phyloP scores from a whole-genome alignment of 2,329 filamentous ascomycete species.

The Verticillium tricorpus region DNA sequence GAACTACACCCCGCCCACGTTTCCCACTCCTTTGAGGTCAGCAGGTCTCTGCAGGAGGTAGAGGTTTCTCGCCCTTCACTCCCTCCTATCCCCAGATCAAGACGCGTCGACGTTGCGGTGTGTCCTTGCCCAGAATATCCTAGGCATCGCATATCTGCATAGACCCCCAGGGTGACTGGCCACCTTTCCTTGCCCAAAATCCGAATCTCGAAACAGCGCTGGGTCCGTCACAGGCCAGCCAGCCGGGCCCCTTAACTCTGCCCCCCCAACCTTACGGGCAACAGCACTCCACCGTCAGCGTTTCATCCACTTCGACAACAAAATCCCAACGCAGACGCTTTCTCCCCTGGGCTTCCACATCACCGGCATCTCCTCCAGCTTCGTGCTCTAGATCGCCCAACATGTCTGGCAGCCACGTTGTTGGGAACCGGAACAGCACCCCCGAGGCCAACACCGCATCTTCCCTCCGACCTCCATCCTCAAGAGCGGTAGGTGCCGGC shows the following conservation, averaged over 20 bases:
- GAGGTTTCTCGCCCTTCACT: background rate
- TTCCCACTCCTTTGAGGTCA: constrained; percentile 70
- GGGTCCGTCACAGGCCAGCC: constrained; percentile 2
- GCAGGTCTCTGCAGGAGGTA: constrained; percentile 74
- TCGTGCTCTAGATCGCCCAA: constrained; percentile 36
- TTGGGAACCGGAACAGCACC: constrained; percentile 92
- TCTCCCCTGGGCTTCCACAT: constrained; percentile 7
- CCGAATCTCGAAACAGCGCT: constrained; percentile 2
- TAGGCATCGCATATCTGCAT: background rate
- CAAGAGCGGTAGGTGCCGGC: constrained; percentile 70
- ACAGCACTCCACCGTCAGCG: constrained; percentile 5
- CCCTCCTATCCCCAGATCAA: background rate
- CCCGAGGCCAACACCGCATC: constrained; percentile 82
- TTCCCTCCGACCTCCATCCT: constrained; percentile 76
- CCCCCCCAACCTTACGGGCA: background rate
- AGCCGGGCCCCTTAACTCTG: background rate
- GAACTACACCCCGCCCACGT: constrained; percentile 13
- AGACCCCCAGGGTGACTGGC: background rate
- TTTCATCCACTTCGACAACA: constrained; percentile 8
- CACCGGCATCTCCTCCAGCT: constrained; percentile 3
- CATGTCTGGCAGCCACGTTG: constrained; percentile 65
- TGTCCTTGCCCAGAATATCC: background rate
- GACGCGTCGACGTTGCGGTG: background rate
- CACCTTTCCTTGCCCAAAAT: background rate
- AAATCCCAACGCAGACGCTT: constrained; percentile 2